Percentiles rank a stretch among this genome's conserved stretches.
phyloP scores from a whole-genome alignment of 2,329 filamentous ascomycete species.

The Epichloe hybrida region DNA sequence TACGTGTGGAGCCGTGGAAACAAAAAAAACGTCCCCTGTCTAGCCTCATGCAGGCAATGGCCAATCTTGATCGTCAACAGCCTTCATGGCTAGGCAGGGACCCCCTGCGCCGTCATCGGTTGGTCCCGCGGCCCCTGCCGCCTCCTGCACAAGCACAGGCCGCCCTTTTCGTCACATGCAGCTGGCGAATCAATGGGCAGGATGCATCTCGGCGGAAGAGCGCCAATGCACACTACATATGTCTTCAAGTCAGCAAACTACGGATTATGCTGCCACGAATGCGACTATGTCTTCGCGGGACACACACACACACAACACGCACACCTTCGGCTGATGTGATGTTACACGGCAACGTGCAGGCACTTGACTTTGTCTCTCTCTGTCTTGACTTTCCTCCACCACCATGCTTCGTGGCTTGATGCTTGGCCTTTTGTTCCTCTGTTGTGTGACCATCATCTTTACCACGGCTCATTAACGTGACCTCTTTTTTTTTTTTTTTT shows the following conservation, averaged over 20 bases:
- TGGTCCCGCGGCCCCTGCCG: constrained; percentile 33
- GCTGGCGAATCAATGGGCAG: constrained; percentile 10
- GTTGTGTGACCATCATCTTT: too few species aligned
- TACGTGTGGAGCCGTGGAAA: not conserved
- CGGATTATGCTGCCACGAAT: constrained; percentile 4
- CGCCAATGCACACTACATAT: constrained; percentile 1
- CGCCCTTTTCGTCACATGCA: constrained; percentile 29
- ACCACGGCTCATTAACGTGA: too few species aligned
- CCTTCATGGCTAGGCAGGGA: constrained; percentile 11
- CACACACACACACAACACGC: too few species aligned
- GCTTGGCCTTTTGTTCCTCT: too few species aligned
- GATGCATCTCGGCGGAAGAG: not conserved
- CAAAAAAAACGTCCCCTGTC: constrained; percentile 7
- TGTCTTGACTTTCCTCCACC: too few species aligned
- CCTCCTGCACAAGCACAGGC: constrained; percentile 26
- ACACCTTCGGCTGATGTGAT: too few species aligned
- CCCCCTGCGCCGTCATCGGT: constrained; percentile 25
- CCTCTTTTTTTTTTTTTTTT: too few species aligned
- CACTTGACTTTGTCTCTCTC: too few species aligned
- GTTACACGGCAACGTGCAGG: not conserved
- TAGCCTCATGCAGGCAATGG: constrained; percentile 19
- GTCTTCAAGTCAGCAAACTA: not conserved
- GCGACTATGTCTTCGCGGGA: not conserved
- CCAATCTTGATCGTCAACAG: constrained; percentile 27
- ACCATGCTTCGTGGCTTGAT: too few species aligned